Percentiles rank a stretch among this genome's conserved stretches.
Evolutionary conservation across 2,329 filamentous ascomycete genomes (phyloP).

Genomic region (Calonectria pteridis): DNA sequence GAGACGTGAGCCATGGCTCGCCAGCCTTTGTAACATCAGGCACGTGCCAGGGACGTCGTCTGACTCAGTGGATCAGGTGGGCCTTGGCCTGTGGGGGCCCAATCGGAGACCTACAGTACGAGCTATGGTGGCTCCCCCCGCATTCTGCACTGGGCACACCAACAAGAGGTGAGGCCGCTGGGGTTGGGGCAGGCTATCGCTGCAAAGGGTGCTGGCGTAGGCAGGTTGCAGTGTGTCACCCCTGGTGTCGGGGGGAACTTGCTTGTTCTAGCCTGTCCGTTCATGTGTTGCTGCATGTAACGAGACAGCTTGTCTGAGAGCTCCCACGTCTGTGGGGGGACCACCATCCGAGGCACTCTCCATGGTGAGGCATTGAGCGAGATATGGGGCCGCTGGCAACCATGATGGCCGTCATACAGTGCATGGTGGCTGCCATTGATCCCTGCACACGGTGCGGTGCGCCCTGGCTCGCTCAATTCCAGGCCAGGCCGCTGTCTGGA

Average conservation of each 20-base stretch:
- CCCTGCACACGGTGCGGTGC: slow-evolving; percentile 18
- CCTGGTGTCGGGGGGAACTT: slow-evolving; percentile 3
- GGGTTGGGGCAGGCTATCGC: slow-evolving; percentile 2
- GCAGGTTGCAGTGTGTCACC: slow-evolving; percentile 10
- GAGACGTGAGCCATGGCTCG: slow-evolving; percentile 21
- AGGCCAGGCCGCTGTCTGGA: neutral
- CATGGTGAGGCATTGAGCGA: slow-evolving; percentile 11
- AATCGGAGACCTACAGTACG: slow-evolving; percentile 40
- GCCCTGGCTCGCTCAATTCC: slow-evolving; percentile 16
- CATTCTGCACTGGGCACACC: slow-evolving; percentile 42
- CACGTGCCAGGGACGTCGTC: slow-evolving; percentile 48
- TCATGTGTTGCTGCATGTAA: slow-evolving; percentile 22
- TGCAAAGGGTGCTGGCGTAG: slow-evolving; percentile 1
- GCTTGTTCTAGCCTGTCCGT: slow-evolving; percentile 3
- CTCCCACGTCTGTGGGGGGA: slow-evolving; percentile 5
- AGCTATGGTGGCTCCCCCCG: slow-evolving; percentile 37
- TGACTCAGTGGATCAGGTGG: slow-evolving; percentile 49
- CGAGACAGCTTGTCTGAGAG: slow-evolving; percentile 27
- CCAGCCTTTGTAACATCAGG: slow-evolving; percentile 32
- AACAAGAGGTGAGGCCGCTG: neutral
- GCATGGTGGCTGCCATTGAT: neutral
- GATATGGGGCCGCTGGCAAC: slow-evolving; percentile 12
- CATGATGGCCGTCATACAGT: slow-evolving; percentile 25
- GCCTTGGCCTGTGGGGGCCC: slow-evolving; percentile 38
- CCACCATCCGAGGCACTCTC: neutral